Evolutionary conservation across 441 rosid species (phyloP), one percentile per base, ranked within the genome.

Genomic region (Monsonia emarginata): DNA sequence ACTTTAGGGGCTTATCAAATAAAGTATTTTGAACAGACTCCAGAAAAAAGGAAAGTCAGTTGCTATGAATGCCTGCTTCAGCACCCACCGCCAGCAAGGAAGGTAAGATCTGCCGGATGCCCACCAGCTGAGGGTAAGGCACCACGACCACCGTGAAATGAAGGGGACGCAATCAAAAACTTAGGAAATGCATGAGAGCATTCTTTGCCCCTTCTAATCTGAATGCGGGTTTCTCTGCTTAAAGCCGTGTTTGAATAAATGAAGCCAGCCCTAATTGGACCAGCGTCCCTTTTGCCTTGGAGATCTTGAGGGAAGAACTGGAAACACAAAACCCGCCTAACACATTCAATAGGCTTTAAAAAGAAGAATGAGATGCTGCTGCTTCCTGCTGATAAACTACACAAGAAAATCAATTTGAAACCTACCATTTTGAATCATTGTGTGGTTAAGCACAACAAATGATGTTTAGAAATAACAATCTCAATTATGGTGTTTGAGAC

Each of bases 61-160:
- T 32, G 34, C 9, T 16, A 34, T 18, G 7, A 25, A 25, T 64
- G 77, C 63, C 30, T 7, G 40, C 60, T 70, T 74, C 77, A 76
- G 72, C 66, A 68, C 19, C 81, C 79, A 21, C 83, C 81, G 57
- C 85, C 83, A 60, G 81, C 79, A 57, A 79, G 83, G 69, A 66
- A 79, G 61, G 83, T 81, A 68, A 81, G 85, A 77, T 81, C 85
- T 0, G 81, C 74, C 0, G 80, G 85, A 75, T 75, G 80, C 79
- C 83, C 83, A 61, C 81, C 83, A 50, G 85, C 80, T 0, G 77
- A 79, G 72, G 83, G 83, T 58, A 79, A 78, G 72, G 83, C 83
- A 48, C 79, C 85, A 18, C 74, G 79, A 67, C 81, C 83, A 40
- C 81, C 76, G 69, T 77, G 85, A 75, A 82, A 82, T 27, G 81